These are phyloP conservation scores for Fagus sylvatica DNA, from an alignment of 306 rosid species.

Conservation along the genomic window DNA sequence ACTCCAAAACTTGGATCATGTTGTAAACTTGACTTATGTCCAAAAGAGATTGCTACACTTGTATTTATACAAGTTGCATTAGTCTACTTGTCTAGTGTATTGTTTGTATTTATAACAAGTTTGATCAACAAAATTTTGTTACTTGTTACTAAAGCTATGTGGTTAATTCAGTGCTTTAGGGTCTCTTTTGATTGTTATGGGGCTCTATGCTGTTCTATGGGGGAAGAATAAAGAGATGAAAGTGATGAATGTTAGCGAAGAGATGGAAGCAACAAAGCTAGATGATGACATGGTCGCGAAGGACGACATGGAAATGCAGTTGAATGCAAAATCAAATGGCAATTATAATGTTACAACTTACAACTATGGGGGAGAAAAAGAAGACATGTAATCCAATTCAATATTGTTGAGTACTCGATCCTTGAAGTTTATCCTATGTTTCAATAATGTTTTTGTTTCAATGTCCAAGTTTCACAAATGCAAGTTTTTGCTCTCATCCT, in stretches of 20 bases:
- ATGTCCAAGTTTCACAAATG: neutral
- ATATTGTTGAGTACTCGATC: neutral
- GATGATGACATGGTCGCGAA: slow-evolving; percentile 15
- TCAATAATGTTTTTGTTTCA: neutral
- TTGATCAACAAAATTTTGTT: neutral
- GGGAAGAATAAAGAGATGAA: slow-evolving; percentile 66
- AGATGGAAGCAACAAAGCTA: slow-evolving; percentile 8
- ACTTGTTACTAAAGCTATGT: neutral
- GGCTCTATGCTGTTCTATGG: slow-evolving; percentile 79
- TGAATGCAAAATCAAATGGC: slow-evolving; percentile 21
- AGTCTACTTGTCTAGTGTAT: too few species aligned
- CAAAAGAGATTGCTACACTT: too few species aligned
- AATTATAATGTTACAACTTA: slow-evolving; percentile 1
- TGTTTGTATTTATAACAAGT: too few species aligned
- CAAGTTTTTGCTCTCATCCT: neutral
- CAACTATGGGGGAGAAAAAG: neutral
- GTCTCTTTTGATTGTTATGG: slow-evolving; percentile 52
- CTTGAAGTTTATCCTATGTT: neutral
- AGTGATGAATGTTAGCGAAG: neutral
- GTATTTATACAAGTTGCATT: too few species aligned
- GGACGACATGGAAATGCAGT: slow-evolving; percentile 37
- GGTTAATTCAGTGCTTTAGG: slow-evolving; percentile 49
- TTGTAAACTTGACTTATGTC: too few species aligned
- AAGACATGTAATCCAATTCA: neutral
- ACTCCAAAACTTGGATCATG: too few species aligned